Evolutionary conservation across 1,139 yeast species (phyloP).

Genomic region (Taphrina communis): DNA sequence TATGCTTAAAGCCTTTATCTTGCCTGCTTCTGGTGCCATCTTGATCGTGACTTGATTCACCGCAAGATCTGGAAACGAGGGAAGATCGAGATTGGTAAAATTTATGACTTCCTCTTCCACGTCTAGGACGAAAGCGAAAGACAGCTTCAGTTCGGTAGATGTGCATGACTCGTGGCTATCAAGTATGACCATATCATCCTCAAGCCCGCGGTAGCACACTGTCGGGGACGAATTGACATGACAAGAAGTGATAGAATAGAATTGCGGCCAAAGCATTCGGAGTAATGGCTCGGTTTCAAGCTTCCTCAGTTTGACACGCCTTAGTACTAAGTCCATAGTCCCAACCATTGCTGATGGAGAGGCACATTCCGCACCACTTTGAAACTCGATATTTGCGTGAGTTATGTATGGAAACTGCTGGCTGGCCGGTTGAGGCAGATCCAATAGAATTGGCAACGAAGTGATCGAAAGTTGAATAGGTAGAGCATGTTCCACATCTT

Average conservation of each 20-base stretch:
- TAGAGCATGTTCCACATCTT: background rate
- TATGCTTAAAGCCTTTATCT: background rate
- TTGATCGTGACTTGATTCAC: background rate
- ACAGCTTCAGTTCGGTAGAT: background rate
- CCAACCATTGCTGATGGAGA: background rate
- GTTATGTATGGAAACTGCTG: background rate
- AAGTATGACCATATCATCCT: background rate
- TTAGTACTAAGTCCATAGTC: background rate
- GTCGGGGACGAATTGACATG: background rate
- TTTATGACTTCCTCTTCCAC: background rate
- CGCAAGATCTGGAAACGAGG: background rate
- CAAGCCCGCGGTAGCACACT: slow-evolving; percentile 4
- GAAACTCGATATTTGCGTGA: background rate
- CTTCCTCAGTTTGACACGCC: background rate
- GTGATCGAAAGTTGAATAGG: slow-evolving; percentile 1
- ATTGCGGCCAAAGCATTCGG: background rate
- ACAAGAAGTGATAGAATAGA: background rate
- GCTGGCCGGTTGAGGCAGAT: background rate
- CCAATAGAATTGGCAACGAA: background rate
- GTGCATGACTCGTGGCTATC: slow-evolving; percentile 3
- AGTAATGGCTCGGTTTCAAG: slow-evolving; percentile 12
- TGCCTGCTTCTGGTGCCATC: background rate
- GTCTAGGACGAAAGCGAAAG: background rate
- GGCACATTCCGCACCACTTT: background rate
- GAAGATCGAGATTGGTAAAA: background rate